Evolutionary conservation across 495 filamentous ascomycete species (phyloP).

Genomic region (Friedmanniomyces simplex): DNA sequence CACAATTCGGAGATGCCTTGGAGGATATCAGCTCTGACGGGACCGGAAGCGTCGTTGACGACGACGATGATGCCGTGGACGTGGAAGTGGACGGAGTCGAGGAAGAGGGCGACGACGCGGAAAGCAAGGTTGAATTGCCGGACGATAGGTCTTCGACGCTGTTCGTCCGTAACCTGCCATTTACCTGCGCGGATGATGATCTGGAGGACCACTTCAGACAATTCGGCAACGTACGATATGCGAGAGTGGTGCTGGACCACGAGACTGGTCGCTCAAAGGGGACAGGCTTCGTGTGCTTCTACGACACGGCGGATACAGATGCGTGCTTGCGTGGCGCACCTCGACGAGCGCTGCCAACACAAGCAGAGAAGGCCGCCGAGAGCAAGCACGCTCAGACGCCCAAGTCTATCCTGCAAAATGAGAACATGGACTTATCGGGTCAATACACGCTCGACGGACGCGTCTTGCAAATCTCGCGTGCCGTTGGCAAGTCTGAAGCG

Average conservation of each 20-base stretch:
- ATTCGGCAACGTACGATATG: conserved; percentile 81
- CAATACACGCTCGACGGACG: conserved; percentile 84
- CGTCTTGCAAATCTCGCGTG: conserved; percentile 69
- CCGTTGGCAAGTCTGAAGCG: conserved; percentile 73
- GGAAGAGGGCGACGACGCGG: conserved; percentile 22
- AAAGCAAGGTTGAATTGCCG: neutral
- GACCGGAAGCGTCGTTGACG: conserved; percentile 21
- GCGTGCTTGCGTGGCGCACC: conserved; percentile 67
- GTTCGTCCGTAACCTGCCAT: conserved; percentile 93
- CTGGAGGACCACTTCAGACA: conserved; percentile 72
- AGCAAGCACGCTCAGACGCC: conserved; percentile 6
- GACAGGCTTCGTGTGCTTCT: conserved; percentile 93
- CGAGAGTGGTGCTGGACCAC: conserved; percentile 74
- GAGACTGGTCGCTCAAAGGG: conserved; percentile 77
- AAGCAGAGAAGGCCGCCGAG: conserved; percentile 12
- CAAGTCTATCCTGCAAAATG: conserved; percentile 69
- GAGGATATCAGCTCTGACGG: conserved; percentile 31
- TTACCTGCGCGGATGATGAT: conserved; percentile 65
- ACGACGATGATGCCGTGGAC: conserved; percentile 29
- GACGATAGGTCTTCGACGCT: conserved; percentile 58
- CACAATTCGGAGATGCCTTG: conserved; percentile 20
- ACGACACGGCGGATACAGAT: conserved; percentile 58
- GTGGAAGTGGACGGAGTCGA: conserved; percentile 32
- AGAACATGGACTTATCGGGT: conserved; percentile 61
- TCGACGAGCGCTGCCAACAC: conserved; percentile 25